Evolutionary conservation across 1,139 yeast genomes (phyloP), one percentile per base, ranked within the genome.

Genomic region (Groenewaldozyma sp.): DNA sequence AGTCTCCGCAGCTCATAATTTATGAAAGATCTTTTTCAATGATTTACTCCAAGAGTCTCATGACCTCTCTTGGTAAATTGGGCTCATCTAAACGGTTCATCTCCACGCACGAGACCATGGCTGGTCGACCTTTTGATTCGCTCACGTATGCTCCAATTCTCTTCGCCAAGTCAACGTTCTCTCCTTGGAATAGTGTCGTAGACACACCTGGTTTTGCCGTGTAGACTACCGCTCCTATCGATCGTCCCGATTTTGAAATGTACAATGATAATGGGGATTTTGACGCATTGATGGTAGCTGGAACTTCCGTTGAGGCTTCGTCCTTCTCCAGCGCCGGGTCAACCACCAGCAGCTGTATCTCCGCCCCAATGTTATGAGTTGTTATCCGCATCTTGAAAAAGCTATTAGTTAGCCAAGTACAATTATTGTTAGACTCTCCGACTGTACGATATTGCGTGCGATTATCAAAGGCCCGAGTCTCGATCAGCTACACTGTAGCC

Each of bases 191-290:
- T 13, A 29, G 33, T 21, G 33, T 18, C 10, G 33, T 9, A 5
- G 33, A 29, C 14, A 21, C 17, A 18, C 18, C 33, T 29, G 33
- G 20, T 16, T 18, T 29, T 5, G 33, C 33, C 4, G 33, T 29
- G n/a, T 29, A 29, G 11, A 18, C 18, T 21, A 29, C 13, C 13
- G 33, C 33, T 4, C 33, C 33, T 5, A 29, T 13, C 11, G 26
- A 22, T 11, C 31, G 11, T 7, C 33, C 33, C 14, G 13, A 9
- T 7, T 21, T n/a, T 16, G 33, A 29, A 16, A 29, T 18, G n/a
- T 29, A 18, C n/a, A 29, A 11, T 16, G 33, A 17, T 6, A 29
- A 14, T 5, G 33, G 33, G 13, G 33, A 29, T 22, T 7, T 7
- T 11, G 7, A 7, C 10, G 26, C 26, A 11, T 22, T 22, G 7